Evolutionary conservation across 371 early-diverging fungal genomes (phyloP).

Genomic region (Haplosporangium sp.): DNA sequence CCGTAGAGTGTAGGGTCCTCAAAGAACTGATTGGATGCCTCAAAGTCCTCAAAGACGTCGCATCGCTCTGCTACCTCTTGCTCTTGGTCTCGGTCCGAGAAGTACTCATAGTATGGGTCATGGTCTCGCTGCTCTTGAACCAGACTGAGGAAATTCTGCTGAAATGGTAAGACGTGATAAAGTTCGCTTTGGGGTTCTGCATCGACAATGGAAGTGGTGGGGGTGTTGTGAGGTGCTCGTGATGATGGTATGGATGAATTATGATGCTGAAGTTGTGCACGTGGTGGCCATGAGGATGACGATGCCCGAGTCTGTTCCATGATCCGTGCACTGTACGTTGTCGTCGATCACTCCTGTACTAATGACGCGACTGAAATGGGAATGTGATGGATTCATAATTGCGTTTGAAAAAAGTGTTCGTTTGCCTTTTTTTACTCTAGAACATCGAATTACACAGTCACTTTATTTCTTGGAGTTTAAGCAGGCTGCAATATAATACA

Average conservation of each 20-base stretch:
- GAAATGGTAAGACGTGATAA: constrained; percentile 18
- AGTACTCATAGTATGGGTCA: constrained; percentile 32
- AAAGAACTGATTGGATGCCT: constrained; percentile 23
- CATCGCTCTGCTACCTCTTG: constrained; percentile 12
- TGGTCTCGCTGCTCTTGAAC: constrained; percentile 18
- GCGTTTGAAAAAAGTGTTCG: no score
- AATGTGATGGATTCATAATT: no score
- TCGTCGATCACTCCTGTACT: no score
- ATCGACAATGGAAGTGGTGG: constrained; percentile 12
- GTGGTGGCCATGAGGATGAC: no score
- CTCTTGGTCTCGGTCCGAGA: constrained; percentile 24
- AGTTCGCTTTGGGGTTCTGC: constrained; percentile 27
- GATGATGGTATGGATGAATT: background rate
- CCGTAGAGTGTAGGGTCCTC: constrained; percentile 38
- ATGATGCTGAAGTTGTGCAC: no score
- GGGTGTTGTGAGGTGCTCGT: background rate
- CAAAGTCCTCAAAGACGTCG: constrained; percentile 19
- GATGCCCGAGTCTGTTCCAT: no score
- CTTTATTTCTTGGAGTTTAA: no score
- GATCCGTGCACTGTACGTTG: no score
- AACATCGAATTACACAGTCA: no score
- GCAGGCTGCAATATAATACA: no score
- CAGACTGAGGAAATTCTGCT: constrained; percentile 7
- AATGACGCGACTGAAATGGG: no score
- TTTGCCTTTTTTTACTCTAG: no score